These are phyloP conservation scores for Coemansia sp. DNA, from an alignment of 192 early-diverging fungal genomes.

Conservation along the genomic window DNA sequence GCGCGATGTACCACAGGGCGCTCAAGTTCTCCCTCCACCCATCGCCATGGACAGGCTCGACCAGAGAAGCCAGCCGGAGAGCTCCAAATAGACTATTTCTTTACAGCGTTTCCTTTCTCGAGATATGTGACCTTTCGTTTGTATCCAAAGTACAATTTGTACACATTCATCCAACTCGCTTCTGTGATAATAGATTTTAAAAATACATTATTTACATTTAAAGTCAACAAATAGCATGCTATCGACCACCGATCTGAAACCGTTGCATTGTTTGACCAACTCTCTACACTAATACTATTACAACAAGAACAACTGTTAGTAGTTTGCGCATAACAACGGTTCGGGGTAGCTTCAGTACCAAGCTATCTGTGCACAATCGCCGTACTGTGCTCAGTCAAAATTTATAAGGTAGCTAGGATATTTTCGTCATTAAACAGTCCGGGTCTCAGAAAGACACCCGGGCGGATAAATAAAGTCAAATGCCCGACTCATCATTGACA, in stretches of 20 bases:
- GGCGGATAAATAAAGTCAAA: constrained; percentile 43
- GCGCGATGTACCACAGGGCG: constrained; percentile 51
- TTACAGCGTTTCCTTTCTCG: neutral
- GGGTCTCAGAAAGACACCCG: constrained; percentile 10
- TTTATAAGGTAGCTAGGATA: constrained; percentile 38
- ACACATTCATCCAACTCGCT: too few relatives aligned
- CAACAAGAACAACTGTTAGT: neutral
- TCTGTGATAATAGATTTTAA: too few relatives aligned
- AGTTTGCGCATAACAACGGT: neutral
- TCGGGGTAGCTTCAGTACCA: neutral
- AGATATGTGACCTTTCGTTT: neutral
- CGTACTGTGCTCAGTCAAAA: constrained; percentile 35
- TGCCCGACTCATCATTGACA: constrained; percentile 43
- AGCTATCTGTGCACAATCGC: neutral
- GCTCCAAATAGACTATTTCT: constrained; percentile 20
- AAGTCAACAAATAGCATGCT: neutral
- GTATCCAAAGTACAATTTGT: too few relatives aligned
- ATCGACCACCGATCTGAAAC: neutral
- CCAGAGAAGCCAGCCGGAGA: constrained; percentile 1
- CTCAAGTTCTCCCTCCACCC: constrained; percentile 47
- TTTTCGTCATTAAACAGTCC: constrained; percentile 36
- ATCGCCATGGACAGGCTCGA: constrained; percentile 52
- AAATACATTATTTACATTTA: too few relatives aligned
- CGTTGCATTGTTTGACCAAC: too few relatives aligned
- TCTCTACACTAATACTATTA: neutral